phyloP scores from a whole-genome alignment of 257 asterid genomes.

The Nicotiana undulata region DNA sequence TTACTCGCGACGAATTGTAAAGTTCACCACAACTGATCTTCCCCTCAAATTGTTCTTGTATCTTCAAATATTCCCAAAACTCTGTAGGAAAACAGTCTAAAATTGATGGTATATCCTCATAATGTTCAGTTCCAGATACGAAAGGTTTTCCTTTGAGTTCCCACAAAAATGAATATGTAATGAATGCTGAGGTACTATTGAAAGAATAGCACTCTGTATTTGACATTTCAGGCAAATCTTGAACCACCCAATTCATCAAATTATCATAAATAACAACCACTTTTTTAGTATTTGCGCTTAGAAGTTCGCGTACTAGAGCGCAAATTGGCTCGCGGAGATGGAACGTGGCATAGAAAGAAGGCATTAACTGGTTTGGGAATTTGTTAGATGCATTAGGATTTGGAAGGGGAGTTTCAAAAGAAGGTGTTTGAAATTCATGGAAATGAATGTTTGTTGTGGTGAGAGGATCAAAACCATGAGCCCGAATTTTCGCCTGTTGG shows the following conservation, averaged over 20 bases:
- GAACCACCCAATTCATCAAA: conserved; percentile 44
- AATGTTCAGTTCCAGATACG: too few relatives aligned
- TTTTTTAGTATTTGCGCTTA: not conserved
- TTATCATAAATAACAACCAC: conserved; percentile 36
- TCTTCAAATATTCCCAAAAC: conserved; percentile 18
- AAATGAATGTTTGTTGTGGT: conserved; percentile 6
- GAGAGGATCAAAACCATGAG: not conserved
- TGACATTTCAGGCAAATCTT: conserved; percentile 23
- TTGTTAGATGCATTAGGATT: too few relatives aligned
- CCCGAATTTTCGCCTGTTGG: not conserved
- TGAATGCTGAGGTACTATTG: conserved; percentile 37
- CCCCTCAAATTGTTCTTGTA: conserved; percentile 20
- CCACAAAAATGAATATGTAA: conserved; percentile 36
- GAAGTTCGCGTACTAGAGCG: too few relatives aligned
- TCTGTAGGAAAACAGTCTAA: conserved; percentile 38
- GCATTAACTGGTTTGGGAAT: too few relatives aligned
- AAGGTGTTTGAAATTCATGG: not conserved
- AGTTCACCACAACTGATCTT: conserved; percentile 35
- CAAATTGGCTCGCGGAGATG: too few relatives aligned
- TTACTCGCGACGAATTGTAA: conserved; percentile 42
- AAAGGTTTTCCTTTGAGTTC: conserved; percentile 35
- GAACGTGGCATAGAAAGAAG: too few relatives aligned
- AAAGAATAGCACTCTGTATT: conserved; percentile 39
- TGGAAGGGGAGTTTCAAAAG: not conserved
- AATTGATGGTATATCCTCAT: conserved; percentile 22